Evolutionary conservation across 2,329 filamentous ascomycete species (phyloP).

Genomic region (Hortaea sp.): DNA sequence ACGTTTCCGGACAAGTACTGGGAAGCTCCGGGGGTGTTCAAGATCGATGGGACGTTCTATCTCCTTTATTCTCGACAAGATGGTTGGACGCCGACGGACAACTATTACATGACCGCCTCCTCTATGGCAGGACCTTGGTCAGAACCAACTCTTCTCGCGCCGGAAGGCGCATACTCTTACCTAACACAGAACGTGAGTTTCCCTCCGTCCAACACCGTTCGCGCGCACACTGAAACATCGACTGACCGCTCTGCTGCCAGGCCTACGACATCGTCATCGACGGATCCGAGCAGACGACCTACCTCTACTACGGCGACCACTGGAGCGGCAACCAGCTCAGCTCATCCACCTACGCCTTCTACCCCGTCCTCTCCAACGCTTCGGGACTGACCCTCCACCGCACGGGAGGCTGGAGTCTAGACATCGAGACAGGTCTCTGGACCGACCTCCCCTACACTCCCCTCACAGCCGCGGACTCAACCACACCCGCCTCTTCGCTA

Average conservation of each 20-base stretch:
- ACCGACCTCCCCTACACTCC: constrained; percentile 6
- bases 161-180: constrained; percentile 48
- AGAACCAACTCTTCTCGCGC: constrained; percentile 49
- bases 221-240: no score
- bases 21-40: constrained; percentile 55
- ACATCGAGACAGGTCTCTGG: constrained; percentile 14
- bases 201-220: no score
- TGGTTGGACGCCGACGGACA: no score
- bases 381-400: constrained; percentile 10
- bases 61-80: constrained; percentile 47
- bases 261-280: constrained; percentile 45
- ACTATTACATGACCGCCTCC: no score
- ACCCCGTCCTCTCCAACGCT: constrained; percentile 14
- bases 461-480: no score
- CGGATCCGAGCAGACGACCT: constrained; percentile 24
- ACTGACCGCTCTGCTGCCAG: background rate
- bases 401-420: constrained; percentile 17
- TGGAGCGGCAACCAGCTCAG: constrained; percentile 51
- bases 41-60: constrained; percentile 51
- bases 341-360: constrained; percentile 17
- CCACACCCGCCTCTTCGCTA: no score
- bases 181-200: constrained; percentile 41
- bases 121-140: no score
- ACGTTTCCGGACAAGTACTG: constrained; percentile 15
- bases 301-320: constrained; percentile 57